phyloP scores from a whole-genome alignment of 192 early-diverging fungal genomes.

The Podila horticola region DNA sequence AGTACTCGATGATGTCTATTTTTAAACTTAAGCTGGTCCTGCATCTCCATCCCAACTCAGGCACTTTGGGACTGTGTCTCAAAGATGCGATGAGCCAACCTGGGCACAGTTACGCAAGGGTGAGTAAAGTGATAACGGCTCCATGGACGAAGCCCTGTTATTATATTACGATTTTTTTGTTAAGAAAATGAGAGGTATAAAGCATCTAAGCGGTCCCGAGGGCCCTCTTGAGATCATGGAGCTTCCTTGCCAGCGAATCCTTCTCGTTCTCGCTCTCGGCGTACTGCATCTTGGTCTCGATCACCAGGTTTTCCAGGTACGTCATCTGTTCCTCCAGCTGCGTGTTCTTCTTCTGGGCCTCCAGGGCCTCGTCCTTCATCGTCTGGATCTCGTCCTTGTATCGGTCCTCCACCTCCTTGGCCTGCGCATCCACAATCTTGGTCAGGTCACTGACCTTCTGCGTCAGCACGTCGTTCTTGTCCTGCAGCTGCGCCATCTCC shows the following conservation, averaged over 20 bases:
- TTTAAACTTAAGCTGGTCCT: no score
- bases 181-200: not conserved
- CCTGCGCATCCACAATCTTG: constrained; percentile 59
- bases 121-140: no score
- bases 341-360: constrained; percentile 72
- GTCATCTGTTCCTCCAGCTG: constrained; percentile 70
- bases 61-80: no score
- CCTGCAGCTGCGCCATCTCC: constrained; percentile 63
- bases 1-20: no score
- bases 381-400: constrained; percentile 80
- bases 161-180: not conserved
- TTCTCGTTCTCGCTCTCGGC: constrained; percentile 89
- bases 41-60: no score
- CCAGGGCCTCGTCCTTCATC: constrained; percentile 85
- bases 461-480: constrained; percentile 65
- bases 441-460: constrained; percentile 72
- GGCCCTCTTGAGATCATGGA: constrained; percentile 73
- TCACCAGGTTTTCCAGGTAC: constrained; percentile 77
- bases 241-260: constrained; percentile 72
- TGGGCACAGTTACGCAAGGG: no score
- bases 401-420: constrained; percentile 70
- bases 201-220: constrained; percentile 44
- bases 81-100: no score
- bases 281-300: constrained; percentile 81
- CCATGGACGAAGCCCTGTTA: not conserved